These are phyloP conservation scores for Daldinia childiae DNA, from an alignment of 495 filamentous ascomycete species.

Conservation along the genomic window DNA sequence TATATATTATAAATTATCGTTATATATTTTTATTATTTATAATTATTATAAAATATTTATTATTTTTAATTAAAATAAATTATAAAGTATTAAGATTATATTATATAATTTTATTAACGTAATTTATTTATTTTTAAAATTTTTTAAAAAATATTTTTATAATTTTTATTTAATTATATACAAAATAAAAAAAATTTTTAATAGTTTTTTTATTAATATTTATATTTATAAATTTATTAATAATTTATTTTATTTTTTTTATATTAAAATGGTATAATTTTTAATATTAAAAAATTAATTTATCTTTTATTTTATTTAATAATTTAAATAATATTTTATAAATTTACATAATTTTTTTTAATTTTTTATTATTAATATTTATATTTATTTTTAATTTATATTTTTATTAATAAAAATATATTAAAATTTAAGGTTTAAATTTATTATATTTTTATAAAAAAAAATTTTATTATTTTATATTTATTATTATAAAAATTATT, in stretches of 20 bases:
- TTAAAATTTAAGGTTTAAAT: background rate
- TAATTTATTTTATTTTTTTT: background rate
- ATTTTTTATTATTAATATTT: background rate
- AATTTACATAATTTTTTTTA: background rate
- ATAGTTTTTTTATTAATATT: background rate
- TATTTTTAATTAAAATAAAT: background rate
- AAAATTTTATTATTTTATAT: background rate
- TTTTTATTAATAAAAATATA: background rate
- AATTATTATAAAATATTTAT: background rate
- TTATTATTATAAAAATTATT: background rate
- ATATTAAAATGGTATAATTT: background rate
- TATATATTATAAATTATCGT: background rate
- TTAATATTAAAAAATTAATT: background rate
- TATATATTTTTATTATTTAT: background rate
- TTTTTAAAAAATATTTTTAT: too few species aligned
- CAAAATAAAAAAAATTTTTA: background rate
- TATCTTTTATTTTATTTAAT: background rate
- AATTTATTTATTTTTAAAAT: too few species aligned
- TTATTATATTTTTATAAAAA: background rate
- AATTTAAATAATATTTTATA: background rate
- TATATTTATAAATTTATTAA: background rate
- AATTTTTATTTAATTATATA: too few species aligned
- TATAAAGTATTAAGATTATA: background rate
- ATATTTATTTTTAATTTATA: background rate
- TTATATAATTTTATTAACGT: background rate